These are phyloP conservation scores for Scytalidium lignicola DNA, from an alignment of 2,329 filamentous ascomycete genomes.

Conservation along the genomic window DNA sequence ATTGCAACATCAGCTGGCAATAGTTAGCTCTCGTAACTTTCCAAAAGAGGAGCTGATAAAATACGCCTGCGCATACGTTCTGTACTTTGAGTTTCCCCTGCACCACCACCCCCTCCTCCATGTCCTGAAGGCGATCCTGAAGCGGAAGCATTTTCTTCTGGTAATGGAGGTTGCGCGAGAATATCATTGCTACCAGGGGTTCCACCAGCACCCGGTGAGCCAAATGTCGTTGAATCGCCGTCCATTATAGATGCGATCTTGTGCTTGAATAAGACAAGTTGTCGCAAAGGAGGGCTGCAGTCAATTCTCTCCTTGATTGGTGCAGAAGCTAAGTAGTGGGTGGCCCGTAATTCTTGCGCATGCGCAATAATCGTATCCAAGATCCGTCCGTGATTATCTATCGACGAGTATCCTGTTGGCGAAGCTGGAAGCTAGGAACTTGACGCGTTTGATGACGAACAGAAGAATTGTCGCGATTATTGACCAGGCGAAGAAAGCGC, in stretches of 20 bases:
- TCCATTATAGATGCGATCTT: constrained; percentile 44
- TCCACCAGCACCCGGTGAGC: constrained; percentile 50
- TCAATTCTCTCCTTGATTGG: background rate
- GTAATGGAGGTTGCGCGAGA: constrained; percentile 49
- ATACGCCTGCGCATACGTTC: constrained; percentile 39
- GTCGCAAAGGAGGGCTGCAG: constrained; percentile 21
- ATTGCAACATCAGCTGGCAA: constrained; percentile 54
- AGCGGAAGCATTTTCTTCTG: constrained; percentile 33
- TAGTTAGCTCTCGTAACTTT: constrained; percentile 4
- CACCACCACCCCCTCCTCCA: constrained; percentile 12
- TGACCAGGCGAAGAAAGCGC: background rate
- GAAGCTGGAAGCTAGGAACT: background rate
- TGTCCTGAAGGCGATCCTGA: constrained; percentile 3
- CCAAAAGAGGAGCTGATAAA: background rate
- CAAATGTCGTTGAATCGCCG: constrained; percentile 50
- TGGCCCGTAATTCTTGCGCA: constrained; percentile 1
- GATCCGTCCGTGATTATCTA: background rate
- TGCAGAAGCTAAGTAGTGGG: background rate
- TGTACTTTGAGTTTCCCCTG: constrained; percentile 27
- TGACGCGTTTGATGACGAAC: background rate
- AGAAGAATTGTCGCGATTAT: background rate
- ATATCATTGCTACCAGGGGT: constrained; percentile 53
- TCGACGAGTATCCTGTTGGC: background rate
- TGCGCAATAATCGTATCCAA: constrained; percentile 1
- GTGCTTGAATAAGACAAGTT: constrained; percentile 17